Evolutionary conservation across 1,284 basidiomycete species (phyloP).

Genomic region (Tilletia walkeri): DNA sequence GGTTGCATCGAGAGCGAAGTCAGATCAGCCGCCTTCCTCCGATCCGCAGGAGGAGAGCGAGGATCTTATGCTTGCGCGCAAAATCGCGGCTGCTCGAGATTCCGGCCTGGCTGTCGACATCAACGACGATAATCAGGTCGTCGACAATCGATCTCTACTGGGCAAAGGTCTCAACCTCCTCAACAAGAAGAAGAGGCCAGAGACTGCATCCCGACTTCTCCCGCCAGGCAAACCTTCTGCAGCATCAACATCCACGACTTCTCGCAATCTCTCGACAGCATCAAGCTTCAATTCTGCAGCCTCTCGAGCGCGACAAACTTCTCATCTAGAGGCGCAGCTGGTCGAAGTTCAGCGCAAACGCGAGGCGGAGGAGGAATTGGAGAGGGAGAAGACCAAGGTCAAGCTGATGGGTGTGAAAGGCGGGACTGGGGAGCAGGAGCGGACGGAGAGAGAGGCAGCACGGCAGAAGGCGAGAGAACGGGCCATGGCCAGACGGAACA

Average conservation of each 20-base stretch:
- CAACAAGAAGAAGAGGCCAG: constrained; percentile 23
- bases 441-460: neutral
- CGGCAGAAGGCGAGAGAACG: constrained; percentile 5
- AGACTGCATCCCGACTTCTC: neutral
- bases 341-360: constrained; percentile 13
- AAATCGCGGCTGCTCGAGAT: constrained; percentile 61
- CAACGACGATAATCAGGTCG: constrained; percentile 95
- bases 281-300: constrained; percentile 6
- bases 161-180: constrained; percentile 84
- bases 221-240: neutral
- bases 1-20: neutral
- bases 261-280: neutral
- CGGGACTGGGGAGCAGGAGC: neutral
- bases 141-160: constrained; percentile 90
- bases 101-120: constrained; percentile 85
- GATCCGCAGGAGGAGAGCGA: constrained; percentile 60
- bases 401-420: constrained; percentile 4
- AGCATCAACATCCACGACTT: no score
- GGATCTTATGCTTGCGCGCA: constrained; percentile 65
- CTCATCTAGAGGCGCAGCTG: constrained; percentile 11
- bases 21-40: constrained; percentile 69
- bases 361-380: constrained; percentile 6
- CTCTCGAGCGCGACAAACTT: constrained; percentile 18
- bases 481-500: constrained; percentile 2
- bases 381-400: constrained; percentile 1